A percentile compares a stretch with the other conserved stretches of the same genome.
Evolutionary conservation across 345 rosid species (phyloP).

Genomic region (Euphorbia lathyris): DNA sequence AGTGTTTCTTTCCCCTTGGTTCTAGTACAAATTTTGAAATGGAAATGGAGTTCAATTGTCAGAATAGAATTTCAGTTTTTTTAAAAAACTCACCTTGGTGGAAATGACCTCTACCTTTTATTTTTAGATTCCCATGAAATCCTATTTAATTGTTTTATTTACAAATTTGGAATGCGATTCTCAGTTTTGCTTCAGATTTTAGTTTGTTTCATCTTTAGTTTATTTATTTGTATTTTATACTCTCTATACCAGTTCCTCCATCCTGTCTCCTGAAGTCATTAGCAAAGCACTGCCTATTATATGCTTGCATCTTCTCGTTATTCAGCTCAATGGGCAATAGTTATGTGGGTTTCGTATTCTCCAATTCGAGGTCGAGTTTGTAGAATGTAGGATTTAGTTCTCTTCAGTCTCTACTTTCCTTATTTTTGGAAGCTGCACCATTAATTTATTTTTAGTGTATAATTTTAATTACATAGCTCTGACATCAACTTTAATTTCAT

Average conservation of each 20-base stretch:
- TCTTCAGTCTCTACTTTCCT: background rate
- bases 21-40: background rate
- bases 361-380: background rate
- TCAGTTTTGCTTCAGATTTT: background rate
- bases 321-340: background rate
- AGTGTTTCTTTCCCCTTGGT: background rate
- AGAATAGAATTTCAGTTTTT: background rate
- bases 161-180: background rate
- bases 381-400: background rate
- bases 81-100: background rate
- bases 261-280: background rate
- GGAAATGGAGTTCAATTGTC: background rate
- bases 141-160: no score
- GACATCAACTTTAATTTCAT: slow-evolving; percentile 14
- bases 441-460: background rate
- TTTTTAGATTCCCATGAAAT: background rate
- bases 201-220: background rate
- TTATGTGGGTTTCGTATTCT: slow-evolving; percentile 2
- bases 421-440: slow-evolving; percentile 1
- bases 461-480: background rate
- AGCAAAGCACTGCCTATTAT: background rate
- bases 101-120: background rate
- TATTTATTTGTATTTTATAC: background rate
- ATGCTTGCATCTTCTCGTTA: background rate
- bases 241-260: background rate